These are phyloP conservation scores for Cutaneotrichosporon spelunceum DNA, from an alignment of 1,284 basidiomycete species.

Conservation along the genomic window DNA sequence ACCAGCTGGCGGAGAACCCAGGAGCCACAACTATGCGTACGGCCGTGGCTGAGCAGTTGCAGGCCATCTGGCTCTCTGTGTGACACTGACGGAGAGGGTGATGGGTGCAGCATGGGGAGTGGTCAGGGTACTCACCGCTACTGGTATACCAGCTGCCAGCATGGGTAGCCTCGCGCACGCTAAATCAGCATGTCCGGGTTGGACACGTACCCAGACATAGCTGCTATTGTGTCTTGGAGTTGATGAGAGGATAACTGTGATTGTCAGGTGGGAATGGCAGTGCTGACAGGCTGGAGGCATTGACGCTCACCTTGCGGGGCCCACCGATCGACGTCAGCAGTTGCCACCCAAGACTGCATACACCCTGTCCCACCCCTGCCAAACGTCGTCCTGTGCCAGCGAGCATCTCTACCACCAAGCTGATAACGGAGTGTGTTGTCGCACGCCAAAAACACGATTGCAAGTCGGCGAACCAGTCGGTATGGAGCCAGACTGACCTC, in stretches of 20 bases:
- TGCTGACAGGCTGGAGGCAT: slow-evolving; percentile 3
- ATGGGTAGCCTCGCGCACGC: slow-evolving; percentile 65
- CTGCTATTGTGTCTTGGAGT: background rate
- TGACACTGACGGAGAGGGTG: background rate
- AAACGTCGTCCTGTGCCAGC: no score
- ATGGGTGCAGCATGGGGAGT: background rate
- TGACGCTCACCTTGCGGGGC: background rate
- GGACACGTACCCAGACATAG: slow-evolving; percentile 23
- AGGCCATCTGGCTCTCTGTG: background rate
- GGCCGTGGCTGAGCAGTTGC: background rate
- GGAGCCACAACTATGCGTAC: no score
- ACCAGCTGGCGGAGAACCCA: background rate
- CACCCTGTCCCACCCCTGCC: no score
- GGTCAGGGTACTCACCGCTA: slow-evolving; percentile 57
- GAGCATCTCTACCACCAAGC: no score
- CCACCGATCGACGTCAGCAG: background rate
- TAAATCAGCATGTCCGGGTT: background rate
- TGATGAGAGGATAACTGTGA: background rate
- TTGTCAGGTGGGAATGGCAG: background rate
- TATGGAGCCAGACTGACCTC: no score
- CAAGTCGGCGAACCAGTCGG: no score
- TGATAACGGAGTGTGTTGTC: no score
- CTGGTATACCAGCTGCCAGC: slow-evolving; percentile 87
- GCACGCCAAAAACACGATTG: no score
- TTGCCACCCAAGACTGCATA: background rate